Evolutionary conservation across 305 asterid species (phyloP), one percentile per base, ranked within the genome.

Genomic region (Solanum chacoense): DNA sequence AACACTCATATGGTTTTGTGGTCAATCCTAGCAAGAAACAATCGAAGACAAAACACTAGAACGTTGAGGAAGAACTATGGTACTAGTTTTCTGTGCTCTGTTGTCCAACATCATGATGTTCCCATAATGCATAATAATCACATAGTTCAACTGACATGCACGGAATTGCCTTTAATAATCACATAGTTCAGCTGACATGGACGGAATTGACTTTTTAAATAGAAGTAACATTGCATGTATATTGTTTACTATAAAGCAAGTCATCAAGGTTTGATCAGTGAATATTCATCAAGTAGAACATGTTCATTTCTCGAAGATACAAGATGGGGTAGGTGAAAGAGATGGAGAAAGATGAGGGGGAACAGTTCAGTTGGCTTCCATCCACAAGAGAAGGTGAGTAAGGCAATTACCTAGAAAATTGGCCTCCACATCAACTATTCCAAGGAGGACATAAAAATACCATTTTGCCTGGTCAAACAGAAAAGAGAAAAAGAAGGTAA

Each of bases 401-500:
- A 76, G 75, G 84, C 67, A 91, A 93, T 92, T 91, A 96, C 99
- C 99, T 13, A 97, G 98, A 93, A 92, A 97, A 90, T 97, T 97
- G 91, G 96, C 99, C 94, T 97, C 99, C 90, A 97, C 99, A 14
- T 97, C 99, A 86, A 97, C 96, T 78, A 94, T 69, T 90, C 96
- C 99, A 88, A 97, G 98, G 90, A 96, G 91, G 88, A 96, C 74
- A 73, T 97, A 97, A 91, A 95, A 97, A 90, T 96, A 95, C 99
- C 99, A 97, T 93, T 94, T 95, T 84, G 96, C 94, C 99, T 96
- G 98, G 91, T 90, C 89, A 91, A 75, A 86, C 75, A 87, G 88
- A 73, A 69, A 88, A 71, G 55, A 89, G 63, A 55, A 40, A 74
- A 88, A 67, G 20, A 81, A 86, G 81, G 87, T 59, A 24, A 74